Evolutionary conservation across 2,329 filamentous ascomycete genomes (phyloP), one percentile per base, ranked within the genome.

Genomic region (Pseudopyricularia cyperi): DNA sequence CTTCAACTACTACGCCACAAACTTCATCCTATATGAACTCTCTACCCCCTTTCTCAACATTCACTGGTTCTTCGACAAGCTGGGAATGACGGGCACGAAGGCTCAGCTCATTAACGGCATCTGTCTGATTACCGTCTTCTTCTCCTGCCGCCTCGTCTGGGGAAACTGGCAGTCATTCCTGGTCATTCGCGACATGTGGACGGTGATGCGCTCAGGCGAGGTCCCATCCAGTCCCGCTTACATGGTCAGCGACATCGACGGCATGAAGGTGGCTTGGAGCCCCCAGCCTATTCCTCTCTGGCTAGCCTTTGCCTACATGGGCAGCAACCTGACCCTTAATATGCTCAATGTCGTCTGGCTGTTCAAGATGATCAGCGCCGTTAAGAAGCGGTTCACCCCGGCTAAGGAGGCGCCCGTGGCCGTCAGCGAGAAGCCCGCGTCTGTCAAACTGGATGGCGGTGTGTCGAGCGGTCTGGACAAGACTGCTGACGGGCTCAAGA

Each of bases 51-150:
- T 93, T 66, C 75, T 93, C 53, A 94, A 94, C 64, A 78, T 91
- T 63, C 88, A 94, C 72, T 94, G 88, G 88, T 93, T 93, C 71
- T 87, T 86, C 68, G 88, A 94, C 68, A 94, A 94, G 71, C 71
- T 91, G 54, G 77, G 80, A 61, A 82, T 89, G 74, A 93, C 88
- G 0, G 88, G 88, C 34, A 82, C 83, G 19, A 74, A 72, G 51
- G 67, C 80, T 24, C 88, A 93, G 69, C 75, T 90, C 28, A 82
- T 87, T 67, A 93, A 93, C 61, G 87, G 87, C 59, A 73, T 89
- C 55, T 62, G 79, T 53, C 78, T 93, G 3, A 78, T 91, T 51
- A 66, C 72, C 57, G 87, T 78, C 48, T 93, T 93, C 68, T 89
- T 90, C 68, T 77, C 72, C 56, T 86, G 83, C 65, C 85, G 87